Evolutionary conservation across 2,329 filamentous ascomycete species (phyloP).

Genomic region (Aureobasidium sp.): DNA sequence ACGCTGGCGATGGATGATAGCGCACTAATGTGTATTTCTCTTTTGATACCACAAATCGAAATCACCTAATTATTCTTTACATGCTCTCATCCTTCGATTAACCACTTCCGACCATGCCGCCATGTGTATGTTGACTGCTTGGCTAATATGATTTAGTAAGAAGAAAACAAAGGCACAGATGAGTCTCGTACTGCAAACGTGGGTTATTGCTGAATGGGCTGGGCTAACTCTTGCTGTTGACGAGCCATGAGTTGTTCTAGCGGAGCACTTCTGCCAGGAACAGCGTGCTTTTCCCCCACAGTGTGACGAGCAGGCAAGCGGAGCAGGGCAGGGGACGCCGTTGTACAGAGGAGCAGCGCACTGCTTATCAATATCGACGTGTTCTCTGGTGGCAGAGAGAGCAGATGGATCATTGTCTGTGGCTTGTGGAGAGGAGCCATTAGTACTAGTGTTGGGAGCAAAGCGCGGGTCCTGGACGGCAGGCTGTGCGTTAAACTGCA

Average conservation of each 20-base stretch:
- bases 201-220: background rate
- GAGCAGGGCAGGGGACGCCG: background rate
- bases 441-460: background rate
- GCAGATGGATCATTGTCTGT: background rate
- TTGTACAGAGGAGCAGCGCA: constrained; percentile 1
- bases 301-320: background rate
- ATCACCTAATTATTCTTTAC: background rate
- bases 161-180: background rate
- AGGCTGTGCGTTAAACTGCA: background rate
- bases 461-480: background rate
- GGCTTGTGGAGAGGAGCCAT: background rate
- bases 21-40: constrained; percentile 8
- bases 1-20: background rate
- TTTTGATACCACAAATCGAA: background rate
- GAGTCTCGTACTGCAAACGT: background rate
- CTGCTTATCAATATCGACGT: background rate
- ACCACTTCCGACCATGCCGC: background rate
- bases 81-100: background rate
- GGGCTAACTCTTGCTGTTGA: background rate
- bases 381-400: background rate
- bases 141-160: background rate
- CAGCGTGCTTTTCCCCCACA: background rate
- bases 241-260: background rate
- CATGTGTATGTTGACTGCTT: background rate
- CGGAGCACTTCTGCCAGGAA: constrained; percentile 2